A percentile compares a stretch with the other conserved stretches of the same genome.
phyloP scores from a whole-genome alignment of 257 asterid genomes.

The Lycium barbarum region DNA sequence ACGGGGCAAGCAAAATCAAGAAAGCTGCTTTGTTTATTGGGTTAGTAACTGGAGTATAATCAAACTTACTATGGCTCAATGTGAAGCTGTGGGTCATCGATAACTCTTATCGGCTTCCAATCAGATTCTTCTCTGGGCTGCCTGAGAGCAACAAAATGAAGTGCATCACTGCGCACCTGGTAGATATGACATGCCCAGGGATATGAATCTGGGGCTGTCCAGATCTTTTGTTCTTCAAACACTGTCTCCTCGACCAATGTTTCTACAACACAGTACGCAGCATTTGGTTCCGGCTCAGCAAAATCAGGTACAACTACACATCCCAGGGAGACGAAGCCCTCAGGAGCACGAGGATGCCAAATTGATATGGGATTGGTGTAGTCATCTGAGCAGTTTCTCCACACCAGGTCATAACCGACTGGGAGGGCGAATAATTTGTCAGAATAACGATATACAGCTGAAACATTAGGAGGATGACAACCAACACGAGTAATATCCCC shows the following conservation, averaged over 20 bases:
- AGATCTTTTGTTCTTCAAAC: constrained; percentile 86
- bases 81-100: constrained; percentile 49
- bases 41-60: not conserved
- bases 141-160: constrained; percentile 87
- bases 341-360: constrained; percentile 97
- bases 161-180: constrained; percentile 82
- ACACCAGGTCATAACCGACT: constrained; percentile 94
- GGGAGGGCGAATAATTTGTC: constrained; percentile 66
- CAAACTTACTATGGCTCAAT: not conserved
- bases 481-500: constrained; percentile 92
- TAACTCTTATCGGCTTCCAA: constrained; percentile 76
- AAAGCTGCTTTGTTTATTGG: not conserved
- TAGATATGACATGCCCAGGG: constrained; percentile 96
- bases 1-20: not conserved
- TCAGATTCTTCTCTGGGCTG: constrained; percentile 82
- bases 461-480: constrained; percentile 87
- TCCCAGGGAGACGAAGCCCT: constrained; percentile 84
- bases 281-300: constrained; percentile 72
- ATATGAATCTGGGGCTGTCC: constrained; percentile 90
- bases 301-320: constrained; percentile 71
- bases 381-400: constrained; percentile 94
- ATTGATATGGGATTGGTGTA: constrained; percentile 73
- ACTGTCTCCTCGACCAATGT: constrained; percentile 68
- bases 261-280: constrained; percentile 75
- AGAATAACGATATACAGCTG: constrained; percentile 69